Base-by-base conservation (phyloP, 2,329 filamentous ascomycete genomes). In the Beauveria asiatica region DNA sequence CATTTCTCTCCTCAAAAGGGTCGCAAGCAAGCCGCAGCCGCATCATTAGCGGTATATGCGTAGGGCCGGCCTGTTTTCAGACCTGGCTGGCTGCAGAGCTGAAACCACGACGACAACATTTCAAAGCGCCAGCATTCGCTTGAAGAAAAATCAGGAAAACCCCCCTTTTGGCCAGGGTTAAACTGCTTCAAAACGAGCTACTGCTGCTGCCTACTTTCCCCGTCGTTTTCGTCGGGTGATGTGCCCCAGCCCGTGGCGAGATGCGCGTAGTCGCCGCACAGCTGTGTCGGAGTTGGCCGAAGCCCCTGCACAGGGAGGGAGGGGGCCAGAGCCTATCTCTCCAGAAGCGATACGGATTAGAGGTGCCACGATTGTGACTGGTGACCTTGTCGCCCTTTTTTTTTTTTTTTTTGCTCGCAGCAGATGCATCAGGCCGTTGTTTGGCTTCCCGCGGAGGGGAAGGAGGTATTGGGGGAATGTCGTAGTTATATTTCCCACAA, bases 261-360 rank as follows among this genome's bases (percentile, higher is more conserved):
- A 21, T 30, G 53, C 41, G 52, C 53, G 53, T 44, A 3, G 53
- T 48, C 19, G 17, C 30, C 53, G 53, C 53, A 56, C 53, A 56
- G 42, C 53, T 56, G 53, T 56, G 53, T 56, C 53, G 42, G 30
- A 45, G 53, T 39, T 46, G 42, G 13, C 53, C 53, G 53, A 48
- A 5, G 6, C 53, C 53, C 53, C 42, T 56, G 42, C 51, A 19
- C 19, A 10, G 19, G 7, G 4, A 17, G 44, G 19, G 44, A 30
- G 30, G 30, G 10, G 3, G 8, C 23, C 3, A 33, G 10, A 11
- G 10, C 3, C 3, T 33, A 10, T 25, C 27, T 37, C 51, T 17
- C 37, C 23, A 16, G 5, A 42, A 27, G 16, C 51, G 41, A 9
- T 4, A n/a, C n/a, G n/a, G n/a, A n/a, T n/a, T n/a, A 19, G 37